Conservation (phyloP, 2,329 filamentous ascomycete species). For the Oidium heveae region DNA sequence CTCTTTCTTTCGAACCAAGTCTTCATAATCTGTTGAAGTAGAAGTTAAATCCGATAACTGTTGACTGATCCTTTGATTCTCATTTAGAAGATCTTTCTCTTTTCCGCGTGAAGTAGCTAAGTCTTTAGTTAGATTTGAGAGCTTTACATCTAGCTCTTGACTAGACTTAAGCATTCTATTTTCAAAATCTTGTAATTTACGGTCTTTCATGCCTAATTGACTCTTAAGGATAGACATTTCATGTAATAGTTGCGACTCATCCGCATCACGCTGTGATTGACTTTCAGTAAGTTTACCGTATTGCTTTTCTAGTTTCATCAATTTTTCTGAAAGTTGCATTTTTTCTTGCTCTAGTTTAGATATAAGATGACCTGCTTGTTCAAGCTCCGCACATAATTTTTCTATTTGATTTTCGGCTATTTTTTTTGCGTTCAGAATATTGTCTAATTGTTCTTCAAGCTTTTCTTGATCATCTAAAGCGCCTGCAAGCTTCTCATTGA, state of each 20-base stretch:
- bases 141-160: constrained; percentile 69
- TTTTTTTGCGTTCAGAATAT: constrained; percentile 70
- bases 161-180: constrained; percentile 60
- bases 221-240: constrained; percentile 84
- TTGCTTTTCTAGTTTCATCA: constrained; percentile 43
- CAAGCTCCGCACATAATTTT: constrained; percentile 53
- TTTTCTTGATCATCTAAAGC: constrained; percentile 86
- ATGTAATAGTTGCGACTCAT: constrained; percentile 52
- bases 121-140: constrained; percentile 55
- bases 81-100: constrained; percentile 49
- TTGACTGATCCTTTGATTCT: constrained; percentile 61
- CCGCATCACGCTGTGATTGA: constrained; percentile 47
- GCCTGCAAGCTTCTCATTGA: constrained; percentile 77
- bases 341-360: constrained; percentile 71
- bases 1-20: constrained; percentile 78
- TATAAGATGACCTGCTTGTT: constrained; percentile 78
- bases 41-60: constrained; percentile 71
- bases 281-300: constrained; percentile 44
- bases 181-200: constrained; percentile 73
- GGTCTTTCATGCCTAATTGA: constrained; percentile 67
- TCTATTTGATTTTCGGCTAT: constrained; percentile 67
- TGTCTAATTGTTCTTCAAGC: constrained; percentile 80
- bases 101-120: constrained; percentile 47
- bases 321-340: constrained; percentile 38
- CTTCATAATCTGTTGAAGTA: constrained; percentile 86